Percentiles rank a stretch among this genome's conserved stretches.
phyloP scores from a whole-genome alignment of 345 rosid genomes.

The Syzygium oleosum region DNA sequence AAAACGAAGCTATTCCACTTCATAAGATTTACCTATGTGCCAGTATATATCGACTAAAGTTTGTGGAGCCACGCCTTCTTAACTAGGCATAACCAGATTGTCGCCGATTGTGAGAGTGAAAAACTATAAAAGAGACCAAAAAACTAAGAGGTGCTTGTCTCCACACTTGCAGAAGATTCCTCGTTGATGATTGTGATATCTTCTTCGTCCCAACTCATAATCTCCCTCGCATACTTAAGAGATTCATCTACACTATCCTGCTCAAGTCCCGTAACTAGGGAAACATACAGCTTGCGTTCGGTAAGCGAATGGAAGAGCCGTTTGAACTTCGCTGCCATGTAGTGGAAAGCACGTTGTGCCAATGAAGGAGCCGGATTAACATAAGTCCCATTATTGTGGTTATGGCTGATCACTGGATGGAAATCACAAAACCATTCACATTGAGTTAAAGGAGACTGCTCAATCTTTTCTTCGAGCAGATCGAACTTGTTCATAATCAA shows the following conservation, averaged over 20 bases:
- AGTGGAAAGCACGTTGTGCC: slow-evolving; percentile 71
- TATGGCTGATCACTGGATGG: slow-evolving; percentile 53
- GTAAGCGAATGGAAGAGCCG: slow-evolving; percentile 40
- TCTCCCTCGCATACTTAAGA: slow-evolving; percentile 55
- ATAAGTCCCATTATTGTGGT: slow-evolving; percentile 14
- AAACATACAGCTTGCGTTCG: slow-evolving; percentile 50
- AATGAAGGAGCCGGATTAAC: slow-evolving; percentile 32
- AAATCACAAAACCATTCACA: slow-evolving; percentile 87
- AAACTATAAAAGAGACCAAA: neutral
- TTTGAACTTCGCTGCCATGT: slow-evolving; percentile 69
- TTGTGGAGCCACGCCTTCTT: neutral
- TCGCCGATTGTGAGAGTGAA: neutral
- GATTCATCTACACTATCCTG: slow-evolving; percentile 56
- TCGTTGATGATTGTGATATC: slow-evolving; percentile 22
- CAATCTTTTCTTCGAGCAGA: slow-evolving; percentile 62
- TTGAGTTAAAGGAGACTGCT: slow-evolving; percentile 36
- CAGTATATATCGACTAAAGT: neutral
- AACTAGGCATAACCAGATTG: neutral
- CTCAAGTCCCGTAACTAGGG: slow-evolving; percentile 49
- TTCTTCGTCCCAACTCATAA: slow-evolving; percentile 52
- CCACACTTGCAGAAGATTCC: slow-evolving; percentile 36
- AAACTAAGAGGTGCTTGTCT: slow-evolving; percentile 37
- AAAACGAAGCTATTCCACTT: neutral
- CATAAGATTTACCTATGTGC: neutral
- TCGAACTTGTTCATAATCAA: slow-evolving; percentile 70